Percentiles rank a stretch among this genome's conserved stretches.
These are phyloP conservation scores for Penicillium freii DNA, from an alignment of 2,329 filamentous ascomycete species.

Conservation along the genomic window DNA sequence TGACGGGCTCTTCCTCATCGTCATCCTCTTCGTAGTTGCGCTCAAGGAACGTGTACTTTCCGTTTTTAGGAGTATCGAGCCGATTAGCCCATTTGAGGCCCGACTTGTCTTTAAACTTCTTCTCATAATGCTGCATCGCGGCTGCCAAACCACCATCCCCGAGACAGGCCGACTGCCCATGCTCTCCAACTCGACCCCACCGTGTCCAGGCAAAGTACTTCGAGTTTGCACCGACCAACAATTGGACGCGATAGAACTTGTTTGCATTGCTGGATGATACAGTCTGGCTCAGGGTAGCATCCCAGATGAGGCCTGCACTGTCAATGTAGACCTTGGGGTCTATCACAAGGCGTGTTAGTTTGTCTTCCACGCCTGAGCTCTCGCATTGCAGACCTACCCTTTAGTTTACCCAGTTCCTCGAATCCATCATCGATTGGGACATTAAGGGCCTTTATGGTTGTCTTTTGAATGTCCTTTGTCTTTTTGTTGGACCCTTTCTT, in stretches of 20 bases:
- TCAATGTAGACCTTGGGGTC: conserved; percentile 62
- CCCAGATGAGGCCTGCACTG: conserved; percentile 65
- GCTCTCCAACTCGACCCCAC: conserved; percentile 72
- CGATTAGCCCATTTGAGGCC: conserved; percentile 54
- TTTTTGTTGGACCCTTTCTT: conserved; percentile 31
- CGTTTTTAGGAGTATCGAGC: conserved; percentile 49
- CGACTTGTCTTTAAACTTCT: conserved; percentile 59
- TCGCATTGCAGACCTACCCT: not conserved
- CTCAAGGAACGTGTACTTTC: conserved; percentile 76
- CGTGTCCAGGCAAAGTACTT: conserved; percentile 67
- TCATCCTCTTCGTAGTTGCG: conserved; percentile 71
- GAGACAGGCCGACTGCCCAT: conserved; percentile 47
- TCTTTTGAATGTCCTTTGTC: conserved; percentile 47
- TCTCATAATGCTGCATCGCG: conserved; percentile 49
- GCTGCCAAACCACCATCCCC: conserved; percentile 37
- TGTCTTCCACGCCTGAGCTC: not conserved
- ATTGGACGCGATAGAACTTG: conserved; percentile 77
- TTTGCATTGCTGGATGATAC: conserved; percentile 72
- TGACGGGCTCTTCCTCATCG: conserved; percentile 38
- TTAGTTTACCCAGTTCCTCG: not conserved
- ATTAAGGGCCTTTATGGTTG: conserved; percentile 42
- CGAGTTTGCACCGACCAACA: conserved; percentile 41
- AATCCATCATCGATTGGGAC: conserved; percentile 50
- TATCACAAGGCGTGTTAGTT: not conserved
- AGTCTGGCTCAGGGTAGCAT: conserved; percentile 77